Evolutionary conservation across 1,284 basidiomycete genomes (phyloP).

Genomic region (Ganoderma lucidum): DNA sequence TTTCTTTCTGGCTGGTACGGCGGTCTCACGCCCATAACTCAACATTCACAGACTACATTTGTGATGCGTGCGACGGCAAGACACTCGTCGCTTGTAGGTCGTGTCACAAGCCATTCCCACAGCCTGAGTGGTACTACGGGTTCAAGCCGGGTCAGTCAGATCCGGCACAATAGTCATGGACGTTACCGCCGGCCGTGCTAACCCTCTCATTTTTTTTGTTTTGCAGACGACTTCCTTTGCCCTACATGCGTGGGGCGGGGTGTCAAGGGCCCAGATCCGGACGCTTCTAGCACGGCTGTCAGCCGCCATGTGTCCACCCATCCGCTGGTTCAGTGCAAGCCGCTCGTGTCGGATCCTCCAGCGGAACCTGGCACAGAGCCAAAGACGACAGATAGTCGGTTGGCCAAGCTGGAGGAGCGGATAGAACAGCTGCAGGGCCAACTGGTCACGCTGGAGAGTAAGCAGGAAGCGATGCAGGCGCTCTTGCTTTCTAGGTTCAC

Average conservation of each 20-base stretch:
- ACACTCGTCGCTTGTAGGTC: constrained; percentile 9
- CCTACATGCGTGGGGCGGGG: constrained; percentile 13
- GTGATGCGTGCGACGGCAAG: constrained; percentile 11
- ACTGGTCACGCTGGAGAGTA: constrained; percentile 12
- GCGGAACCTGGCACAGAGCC: not conserved
- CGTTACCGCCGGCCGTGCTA: not conserved
- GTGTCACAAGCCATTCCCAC: constrained; percentile 14
- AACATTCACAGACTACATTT: constrained; percentile 8
- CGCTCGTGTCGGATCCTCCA: not conserved
- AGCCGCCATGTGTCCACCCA: constrained; percentile 11
- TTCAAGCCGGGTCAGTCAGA: not conserved
- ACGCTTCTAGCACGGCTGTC: not conserved
- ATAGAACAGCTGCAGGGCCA: constrained; percentile 20
- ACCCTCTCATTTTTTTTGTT: not conserved
- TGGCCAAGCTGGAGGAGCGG: constrained; percentile 19
- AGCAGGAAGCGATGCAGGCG: constrained; percentile 11
- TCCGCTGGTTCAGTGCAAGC: constrained; percentile 16
- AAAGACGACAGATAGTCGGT: not conserved
- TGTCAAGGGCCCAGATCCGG: constrained; percentile 3
- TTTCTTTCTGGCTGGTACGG: no score
- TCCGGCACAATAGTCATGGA: no score
- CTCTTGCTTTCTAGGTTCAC: constrained; percentile 3
- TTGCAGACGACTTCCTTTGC: constrained; percentile 21
- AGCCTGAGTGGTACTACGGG: constrained; percentile 18
- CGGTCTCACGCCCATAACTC: not conserved